Percentiles rank a stretch among this genome's conserved stretches.
Evolutionary conservation across 108 stramenopile genomes (phyloP).

Genomic region (Pseudonitzschia delicatissima): DNA sequence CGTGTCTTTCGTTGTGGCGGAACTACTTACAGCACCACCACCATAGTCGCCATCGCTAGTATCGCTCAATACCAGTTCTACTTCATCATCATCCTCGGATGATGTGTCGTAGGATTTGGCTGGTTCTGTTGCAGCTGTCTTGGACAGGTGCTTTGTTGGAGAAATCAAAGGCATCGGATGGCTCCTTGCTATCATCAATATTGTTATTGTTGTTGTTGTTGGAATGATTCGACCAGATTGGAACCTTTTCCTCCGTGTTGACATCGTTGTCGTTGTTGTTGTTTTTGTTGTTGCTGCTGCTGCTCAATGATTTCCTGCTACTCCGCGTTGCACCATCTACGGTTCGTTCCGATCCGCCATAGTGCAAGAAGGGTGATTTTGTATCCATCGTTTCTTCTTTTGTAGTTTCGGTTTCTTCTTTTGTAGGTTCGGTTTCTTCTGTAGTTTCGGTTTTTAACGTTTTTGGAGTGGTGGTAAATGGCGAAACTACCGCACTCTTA

Average conservation of each 20-base stretch:
- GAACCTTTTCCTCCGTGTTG: constrained; percentile 2
- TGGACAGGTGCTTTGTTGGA: neutral
- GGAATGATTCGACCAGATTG: constrained; percentile 3
- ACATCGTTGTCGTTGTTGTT: neutral
- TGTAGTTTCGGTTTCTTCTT: neutral
- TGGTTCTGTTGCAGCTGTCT: neutral
- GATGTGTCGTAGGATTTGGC: neutral
- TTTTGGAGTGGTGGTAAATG: neutral
- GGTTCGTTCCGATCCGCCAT: constrained; percentile 70
- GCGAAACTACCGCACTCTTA: too few relatives aligned
- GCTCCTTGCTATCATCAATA: neutral
- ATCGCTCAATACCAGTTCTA: neutral
- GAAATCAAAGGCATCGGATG: neutral
- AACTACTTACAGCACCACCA: neutral
- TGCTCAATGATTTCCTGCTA: too few relatives aligned
- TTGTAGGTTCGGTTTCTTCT: neutral
- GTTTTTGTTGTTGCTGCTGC: neutral
- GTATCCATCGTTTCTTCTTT: neutral
- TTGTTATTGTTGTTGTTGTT: constrained; percentile 5
- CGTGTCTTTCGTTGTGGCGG: constrained; percentile 20
- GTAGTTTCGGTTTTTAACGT: neutral
- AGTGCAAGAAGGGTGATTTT: constrained; percentile 34
- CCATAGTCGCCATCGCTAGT: neutral
- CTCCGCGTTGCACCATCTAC: constrained; percentile 47
- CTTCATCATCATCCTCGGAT: neutral